Evolutionary conservation across 768 basidiomycete genomes (phyloP).

Genomic region (Pleurotus cornucopiae): DNA sequence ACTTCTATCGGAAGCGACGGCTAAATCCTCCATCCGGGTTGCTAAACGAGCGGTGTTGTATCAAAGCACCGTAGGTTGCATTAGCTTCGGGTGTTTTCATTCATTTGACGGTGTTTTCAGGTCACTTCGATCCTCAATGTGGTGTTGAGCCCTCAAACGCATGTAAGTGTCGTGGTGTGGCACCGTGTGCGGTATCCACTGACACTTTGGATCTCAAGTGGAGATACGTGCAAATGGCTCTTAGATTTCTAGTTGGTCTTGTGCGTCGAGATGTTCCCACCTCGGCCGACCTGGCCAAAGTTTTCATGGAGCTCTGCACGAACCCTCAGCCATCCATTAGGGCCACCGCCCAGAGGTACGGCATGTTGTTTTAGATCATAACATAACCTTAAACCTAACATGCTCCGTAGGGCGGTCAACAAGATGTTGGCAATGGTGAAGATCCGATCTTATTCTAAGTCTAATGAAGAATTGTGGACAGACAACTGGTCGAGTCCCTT

Average conservation of each 20-base stretch:
- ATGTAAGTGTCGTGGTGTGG: constrained; percentile 44
- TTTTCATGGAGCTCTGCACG: constrained; percentile 62
- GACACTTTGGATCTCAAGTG: constrained; percentile 44
- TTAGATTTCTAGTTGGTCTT: constrained; percentile 54
- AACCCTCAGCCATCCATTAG: constrained; percentile 73
- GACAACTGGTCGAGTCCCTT: constrained; percentile 70
- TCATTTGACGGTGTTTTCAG: constrained; percentile 30
- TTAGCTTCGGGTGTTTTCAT: constrained; percentile 1
- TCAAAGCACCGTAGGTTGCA: constrained; percentile 39
- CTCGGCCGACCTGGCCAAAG: constrained; percentile 48
- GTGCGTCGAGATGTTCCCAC: constrained; percentile 60
- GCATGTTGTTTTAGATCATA: neutral
- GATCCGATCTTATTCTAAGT: constrained; percentile 67
- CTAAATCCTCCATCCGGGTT: constrained; percentile 37
- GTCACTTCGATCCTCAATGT: constrained; percentile 56
- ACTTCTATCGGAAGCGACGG: constrained; percentile 39
- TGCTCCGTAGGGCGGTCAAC: constrained; percentile 50
- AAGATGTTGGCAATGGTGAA: constrained; percentile 69
- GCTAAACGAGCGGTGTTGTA: constrained; percentile 43
- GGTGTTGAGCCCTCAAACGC: constrained; percentile 59
- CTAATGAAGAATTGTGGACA: constrained; percentile 65
- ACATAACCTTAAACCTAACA: neutral
- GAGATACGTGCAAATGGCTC: constrained; percentile 76
- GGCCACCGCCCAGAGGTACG: constrained; percentile 58
- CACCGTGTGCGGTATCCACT: constrained; percentile 7